Evolutionary conservation across 805 yeast genomes (phyloP).

Genomic region (Monosporozyma aerobia): DNA sequence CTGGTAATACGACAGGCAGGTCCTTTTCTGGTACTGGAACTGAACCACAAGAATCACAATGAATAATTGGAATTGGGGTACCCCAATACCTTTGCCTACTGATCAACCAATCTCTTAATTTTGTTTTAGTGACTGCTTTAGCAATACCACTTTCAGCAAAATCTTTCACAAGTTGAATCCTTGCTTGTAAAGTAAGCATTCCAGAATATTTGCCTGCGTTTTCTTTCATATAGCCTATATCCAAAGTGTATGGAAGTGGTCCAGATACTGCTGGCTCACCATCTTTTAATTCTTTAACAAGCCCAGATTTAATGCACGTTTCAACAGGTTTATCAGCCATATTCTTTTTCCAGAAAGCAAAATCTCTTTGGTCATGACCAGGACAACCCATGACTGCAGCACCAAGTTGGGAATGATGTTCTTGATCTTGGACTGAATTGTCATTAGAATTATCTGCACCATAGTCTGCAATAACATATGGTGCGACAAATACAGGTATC

Average conservation of each 20-base stretch:
- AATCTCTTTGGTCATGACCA: slow-evolving; percentile 82
- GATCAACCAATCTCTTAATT: slow-evolving; percentile 87
- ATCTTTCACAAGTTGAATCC: slow-evolving; percentile 16
- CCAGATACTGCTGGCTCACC: background rate
- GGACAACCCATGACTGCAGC: slow-evolving; percentile 99
- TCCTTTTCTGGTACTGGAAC: slow-evolving; percentile 88
- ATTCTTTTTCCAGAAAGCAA: slow-evolving; percentile 66
- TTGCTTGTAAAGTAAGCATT: background rate
- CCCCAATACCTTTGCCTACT: slow-evolving; percentile 98
- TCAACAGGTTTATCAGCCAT: slow-evolving; percentile 36
- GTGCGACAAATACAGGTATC: slow-evolving; percentile 80
- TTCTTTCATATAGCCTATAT: slow-evolving; percentile 40
- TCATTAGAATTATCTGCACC: slow-evolving; percentile 34
- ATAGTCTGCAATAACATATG: slow-evolving; percentile 75
- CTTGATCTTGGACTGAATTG: background rate
- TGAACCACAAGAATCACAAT: slow-evolving; percentile 76
- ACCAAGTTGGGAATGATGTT: slow-evolving; percentile 20
- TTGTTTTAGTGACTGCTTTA: slow-evolving; percentile 40
- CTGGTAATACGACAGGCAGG: slow-evolving; percentile 75
- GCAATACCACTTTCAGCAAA: slow-evolving; percentile 40
- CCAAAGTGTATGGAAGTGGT: slow-evolving; percentile 31
- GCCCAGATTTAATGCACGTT: slow-evolving; percentile 39
- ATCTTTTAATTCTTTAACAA: background rate
- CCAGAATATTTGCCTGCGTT: slow-evolving; percentile 46
- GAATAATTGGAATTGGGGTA: slow-evolving; percentile 92